Base-by-base conservation (phyloP, 2,329 filamentous ascomycete genomes). In the Alternaria postmessia region DNA sequence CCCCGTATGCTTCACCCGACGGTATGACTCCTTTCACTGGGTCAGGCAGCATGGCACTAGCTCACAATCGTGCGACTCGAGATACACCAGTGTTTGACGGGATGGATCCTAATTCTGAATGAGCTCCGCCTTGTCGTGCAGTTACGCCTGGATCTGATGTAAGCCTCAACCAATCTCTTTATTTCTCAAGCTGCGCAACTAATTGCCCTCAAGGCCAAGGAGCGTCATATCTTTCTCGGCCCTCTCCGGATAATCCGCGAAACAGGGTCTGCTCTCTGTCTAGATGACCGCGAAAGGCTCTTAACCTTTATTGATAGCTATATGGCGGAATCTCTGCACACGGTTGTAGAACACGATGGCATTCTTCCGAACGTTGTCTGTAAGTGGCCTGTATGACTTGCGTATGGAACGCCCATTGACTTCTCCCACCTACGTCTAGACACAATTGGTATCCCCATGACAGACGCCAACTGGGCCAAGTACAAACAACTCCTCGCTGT, bases 371-470 rank as follows among this genome's bases (percentile, higher is more conserved):
- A 46, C 7, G 28, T 68, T 11, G 55, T 66, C 7, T 65, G 36
- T 39, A 4, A 39, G 36, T 18, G 4, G 7, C 7, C 7, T 39
- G 36, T 39, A 39, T 16, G 16, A 38, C n/a, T 38, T 18, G 16
- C 36, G 7, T 9, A 6, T 38, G n/a, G 4, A 7, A 6, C n/a
- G n/a, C 18, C 7, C 36, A 38, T 16, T 18, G 36, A 38, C 36
- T 38, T 38, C 7, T 18, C 4, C 7, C 36, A 38, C 36, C 7
- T 18, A 38, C n/a, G 18, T 9, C 4, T 9, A 38, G n/a, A 69
- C 32, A 44, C 54, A n/a, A 44, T 68, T 20, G 28, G 38, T 3
- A 61, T 68, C 12, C 60, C 54, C 5, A 69, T 70, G 61, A 57
- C 53, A 5, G 51, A 66, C n/a, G 22, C 44, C 11, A 20, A 64